A percentile compares a stretch with the other conserved stretches of the same genome.
These are phyloP conservation scores for Termitomyces sp. DNA, from an alignment of 768 basidiomycete species.

Conservation along the genomic window DNA sequence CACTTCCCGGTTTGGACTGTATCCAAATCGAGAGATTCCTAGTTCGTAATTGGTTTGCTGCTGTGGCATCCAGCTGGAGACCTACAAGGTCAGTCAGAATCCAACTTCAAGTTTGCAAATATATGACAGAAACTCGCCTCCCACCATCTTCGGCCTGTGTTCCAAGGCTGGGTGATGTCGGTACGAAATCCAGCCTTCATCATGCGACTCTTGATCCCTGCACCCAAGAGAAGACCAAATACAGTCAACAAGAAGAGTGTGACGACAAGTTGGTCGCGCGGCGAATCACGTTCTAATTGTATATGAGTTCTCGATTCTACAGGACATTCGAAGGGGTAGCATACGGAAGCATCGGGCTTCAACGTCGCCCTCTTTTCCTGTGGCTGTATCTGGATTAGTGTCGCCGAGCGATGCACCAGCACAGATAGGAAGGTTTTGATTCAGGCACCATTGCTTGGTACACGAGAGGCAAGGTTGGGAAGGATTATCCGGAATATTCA, in stretches of 20 bases:
- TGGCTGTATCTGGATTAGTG: conserved; percentile 87
- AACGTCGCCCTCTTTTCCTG: conserved; percentile 93
- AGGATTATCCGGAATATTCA: conserved; percentile 77
- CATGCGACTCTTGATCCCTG: conserved; percentile 81
- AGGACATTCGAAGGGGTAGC: conserved; percentile 24
- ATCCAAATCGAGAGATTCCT: conserved; percentile 38
- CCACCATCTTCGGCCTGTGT: conserved; percentile 71
- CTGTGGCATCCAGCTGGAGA: conserved; percentile 42
- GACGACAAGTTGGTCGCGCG: conserved; percentile 91
- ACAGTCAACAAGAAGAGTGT: conserved; percentile 86
- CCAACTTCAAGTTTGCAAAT: not conserved
- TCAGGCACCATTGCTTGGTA: conserved; percentile 93
- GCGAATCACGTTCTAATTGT: conserved; percentile 81
- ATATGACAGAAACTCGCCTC: conserved; percentile 48
- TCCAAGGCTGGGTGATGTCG: conserved; percentile 48
- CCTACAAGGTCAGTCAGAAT: conserved; percentile 25
- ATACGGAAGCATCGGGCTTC: conserved; percentile 94
- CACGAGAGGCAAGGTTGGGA: conserved; percentile 90
- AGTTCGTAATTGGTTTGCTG: conserved; percentile 40
- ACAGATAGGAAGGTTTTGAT: conserved; percentile 85
- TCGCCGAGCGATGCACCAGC: conserved; percentile 78
- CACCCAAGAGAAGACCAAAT: conserved; percentile 77
- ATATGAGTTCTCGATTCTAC: conserved; percentile 10
- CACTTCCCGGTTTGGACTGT: conserved; percentile 30
- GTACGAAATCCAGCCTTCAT: conserved; percentile 68